phyloP scores from a whole-genome alignment of 495 filamentous ascomycete species.

The Eremomyces bilateralis region DNA sequence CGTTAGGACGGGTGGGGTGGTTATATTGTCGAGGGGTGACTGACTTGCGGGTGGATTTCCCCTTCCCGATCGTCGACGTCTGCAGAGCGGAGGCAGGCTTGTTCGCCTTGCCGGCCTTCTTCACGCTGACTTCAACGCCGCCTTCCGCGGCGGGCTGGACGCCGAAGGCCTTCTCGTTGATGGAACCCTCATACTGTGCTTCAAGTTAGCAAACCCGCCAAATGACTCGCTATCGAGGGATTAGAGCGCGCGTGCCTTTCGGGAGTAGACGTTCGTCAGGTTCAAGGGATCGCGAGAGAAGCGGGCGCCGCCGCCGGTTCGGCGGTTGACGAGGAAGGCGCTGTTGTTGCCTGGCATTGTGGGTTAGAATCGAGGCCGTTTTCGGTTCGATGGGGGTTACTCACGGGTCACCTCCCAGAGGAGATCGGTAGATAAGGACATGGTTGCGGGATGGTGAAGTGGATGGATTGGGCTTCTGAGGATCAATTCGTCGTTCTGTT shows the following conservation, averaged over 20 bases:
- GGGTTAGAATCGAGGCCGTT: no score
- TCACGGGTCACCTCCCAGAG: constrained; percentile 1
- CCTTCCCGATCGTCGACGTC: constrained; percentile 41
- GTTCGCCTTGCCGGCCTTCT: constrained; percentile 49
- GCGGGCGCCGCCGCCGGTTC: constrained; percentile 45
- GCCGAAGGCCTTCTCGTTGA: constrained; percentile 78
- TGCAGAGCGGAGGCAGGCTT: constrained; percentile 44
- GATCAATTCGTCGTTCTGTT: no score
- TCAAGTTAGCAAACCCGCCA: constrained; percentile 5
- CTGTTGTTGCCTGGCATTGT: constrained; percentile 44
- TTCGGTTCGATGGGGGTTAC: no score
- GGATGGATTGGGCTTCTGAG: no score
- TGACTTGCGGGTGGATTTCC: constrained; percentile 58
- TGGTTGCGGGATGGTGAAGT: background rate
- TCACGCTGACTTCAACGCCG: constrained; percentile 56
- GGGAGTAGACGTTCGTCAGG: constrained; percentile 66
- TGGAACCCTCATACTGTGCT: constrained; percentile 53
- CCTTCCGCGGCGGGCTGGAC: constrained; percentile 36
- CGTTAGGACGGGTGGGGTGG: no score
- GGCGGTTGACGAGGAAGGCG: constrained; percentile 77
- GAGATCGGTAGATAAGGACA: background rate
- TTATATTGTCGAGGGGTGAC: no score
- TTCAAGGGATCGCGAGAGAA: constrained; percentile 92
- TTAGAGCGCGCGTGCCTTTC: constrained; percentile 47
- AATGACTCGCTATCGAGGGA: constrained; percentile 20